Percentiles rank a stretch among this genome's conserved stretches.
Evolutionary conservation across 202 grass and related monocot genomes (phyloP).

Genomic region (Sporobolus alterniflorus): DNA sequence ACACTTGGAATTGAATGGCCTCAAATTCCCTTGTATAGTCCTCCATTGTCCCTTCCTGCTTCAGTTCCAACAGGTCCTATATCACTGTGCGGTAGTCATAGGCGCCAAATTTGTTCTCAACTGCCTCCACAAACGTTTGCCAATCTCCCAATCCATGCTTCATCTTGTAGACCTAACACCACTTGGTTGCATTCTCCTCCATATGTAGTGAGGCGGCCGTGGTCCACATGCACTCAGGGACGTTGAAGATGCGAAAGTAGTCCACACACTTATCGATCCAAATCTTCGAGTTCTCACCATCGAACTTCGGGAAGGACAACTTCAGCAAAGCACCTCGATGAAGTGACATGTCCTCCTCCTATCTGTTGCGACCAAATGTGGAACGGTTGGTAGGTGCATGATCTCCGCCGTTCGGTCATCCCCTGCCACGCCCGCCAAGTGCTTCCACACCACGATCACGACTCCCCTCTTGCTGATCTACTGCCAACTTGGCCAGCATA

Average conservation of each 20-base stretch:
- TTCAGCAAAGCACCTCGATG: background rate
- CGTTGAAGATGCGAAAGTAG: background rate
- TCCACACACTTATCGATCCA: background rate
- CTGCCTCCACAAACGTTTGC: background rate
- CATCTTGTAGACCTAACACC: background rate
- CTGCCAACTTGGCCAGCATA: too few relatives aligned
- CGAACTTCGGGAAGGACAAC: background rate
- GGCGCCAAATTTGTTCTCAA: background rate
- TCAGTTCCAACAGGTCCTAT: rapidly evolving
- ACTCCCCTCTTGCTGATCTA: too few relatives aligned
- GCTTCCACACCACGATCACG: too few relatives aligned
- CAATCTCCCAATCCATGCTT: background rate
- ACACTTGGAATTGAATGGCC: background rate
- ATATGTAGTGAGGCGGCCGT: too few relatives aligned
- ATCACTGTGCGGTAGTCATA: background rate
- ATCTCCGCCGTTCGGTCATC: too few relatives aligned
- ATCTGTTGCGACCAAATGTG: too few relatives aligned
- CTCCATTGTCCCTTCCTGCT: background rate
- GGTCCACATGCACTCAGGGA: background rate
- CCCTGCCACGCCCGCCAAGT: too few relatives aligned
- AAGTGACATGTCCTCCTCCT: too few relatives aligned
- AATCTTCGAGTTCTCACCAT: background rate
- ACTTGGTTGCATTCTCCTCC: background rate
- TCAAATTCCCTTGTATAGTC: background rate
- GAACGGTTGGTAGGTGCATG: too few relatives aligned